phyloP scores from a whole-genome alignment of 179 eudicot species.

The Actinidia chinensis region DNA sequence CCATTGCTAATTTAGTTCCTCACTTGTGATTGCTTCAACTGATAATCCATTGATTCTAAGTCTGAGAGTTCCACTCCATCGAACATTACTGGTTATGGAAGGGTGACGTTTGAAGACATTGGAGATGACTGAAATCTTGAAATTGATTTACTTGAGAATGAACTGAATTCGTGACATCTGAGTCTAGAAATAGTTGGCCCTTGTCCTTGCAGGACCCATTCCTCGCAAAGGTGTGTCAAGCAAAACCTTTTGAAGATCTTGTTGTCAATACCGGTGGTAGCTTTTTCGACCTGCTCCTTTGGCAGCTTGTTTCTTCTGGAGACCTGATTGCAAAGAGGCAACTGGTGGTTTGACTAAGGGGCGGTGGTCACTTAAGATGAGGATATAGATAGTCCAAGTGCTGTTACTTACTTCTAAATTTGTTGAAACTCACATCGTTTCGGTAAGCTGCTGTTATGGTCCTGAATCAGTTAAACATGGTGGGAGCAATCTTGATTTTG shows the following conservation, averaged over 20 bases:
- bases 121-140: slow-evolving; percentile 81
- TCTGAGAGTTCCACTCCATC: slow-evolving; percentile 54
- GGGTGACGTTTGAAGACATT: slow-evolving; percentile 63
- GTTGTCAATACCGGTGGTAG: slow-evolving; percentile 17
- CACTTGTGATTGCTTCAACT: slow-evolving; percentile 61
- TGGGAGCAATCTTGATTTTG: slow-evolving; percentile 24
- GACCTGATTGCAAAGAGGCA: slow-evolving; percentile 30
- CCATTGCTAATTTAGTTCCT: slow-evolving; percentile 54
- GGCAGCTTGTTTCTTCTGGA: slow-evolving; percentile 42
- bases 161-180: slow-evolving; percentile 54
- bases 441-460: slow-evolving; percentile 19
- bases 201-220: slow-evolving; percentile 42
- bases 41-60: slow-evolving; percentile 56
- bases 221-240: slow-evolving; percentile 35
- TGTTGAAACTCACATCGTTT: slow-evolving; percentile 38
- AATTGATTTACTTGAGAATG: slow-evolving; percentile 84
- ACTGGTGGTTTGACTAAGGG: slow-evolving; percentile 28
- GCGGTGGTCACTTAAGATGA: slow-evolving; percentile 34
- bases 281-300: slow-evolving; percentile 42
- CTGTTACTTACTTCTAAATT: slow-evolving; percentile 60
- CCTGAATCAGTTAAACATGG: slow-evolving; percentile 17
- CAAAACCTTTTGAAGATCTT: slow-evolving; percentile 33
- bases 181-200: slow-evolving; percentile 30
- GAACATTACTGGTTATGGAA: slow-evolving; percentile 69
- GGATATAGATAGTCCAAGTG: slow-evolving; percentile 66